phyloP scores from a whole-genome alignment of 805 yeast species.

The Citeromyces matritensis region DNA sequence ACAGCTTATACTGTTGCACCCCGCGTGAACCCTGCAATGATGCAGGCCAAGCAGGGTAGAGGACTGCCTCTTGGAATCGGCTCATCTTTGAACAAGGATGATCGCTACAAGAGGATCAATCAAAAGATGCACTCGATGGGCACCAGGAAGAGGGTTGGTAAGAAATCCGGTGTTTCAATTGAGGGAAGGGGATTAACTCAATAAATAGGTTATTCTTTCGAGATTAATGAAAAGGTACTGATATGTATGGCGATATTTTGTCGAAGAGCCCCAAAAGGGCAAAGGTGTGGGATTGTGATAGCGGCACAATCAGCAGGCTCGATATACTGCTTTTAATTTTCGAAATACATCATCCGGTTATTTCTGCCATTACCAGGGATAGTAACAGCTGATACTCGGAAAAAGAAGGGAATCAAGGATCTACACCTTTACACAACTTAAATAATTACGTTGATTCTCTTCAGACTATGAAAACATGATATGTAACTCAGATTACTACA shows the following conservation, averaged over 20 bases:
- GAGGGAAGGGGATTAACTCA: slow-evolving; percentile 45
- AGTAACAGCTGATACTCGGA: no score
- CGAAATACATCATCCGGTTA: no score
- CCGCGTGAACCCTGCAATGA: slow-evolving; percentile 38
- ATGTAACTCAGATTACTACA: background rate
- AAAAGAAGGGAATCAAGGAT: no score
- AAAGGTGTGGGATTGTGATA: no score
- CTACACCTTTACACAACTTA: no score
- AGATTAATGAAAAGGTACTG: background rate
- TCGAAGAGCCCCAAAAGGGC: no score
- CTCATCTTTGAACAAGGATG: slow-evolving; percentile 44
- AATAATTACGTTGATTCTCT: no score
- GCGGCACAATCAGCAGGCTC: no score
- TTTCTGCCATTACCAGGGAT: no score
- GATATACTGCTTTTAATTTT: no score
- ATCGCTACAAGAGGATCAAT: slow-evolving; percentile 69
- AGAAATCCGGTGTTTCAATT: slow-evolving; percentile 65
- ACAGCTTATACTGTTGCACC: slow-evolving; percentile 89
- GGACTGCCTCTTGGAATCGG: slow-evolving; percentile 26
- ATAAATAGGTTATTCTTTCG: slow-evolving; percentile 3
- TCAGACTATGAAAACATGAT: slow-evolving; percentile 1
- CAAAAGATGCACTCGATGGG: slow-evolving; percentile 34
- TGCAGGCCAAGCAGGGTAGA: slow-evolving; percentile 20
- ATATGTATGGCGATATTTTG: no score
- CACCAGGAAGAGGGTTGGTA: slow-evolving; percentile 29